Evolutionary conservation across 441 rosid genomes (phyloP), one percentile per base, ranked within the genome.

Genomic region (Erodium trifolium): DNA sequence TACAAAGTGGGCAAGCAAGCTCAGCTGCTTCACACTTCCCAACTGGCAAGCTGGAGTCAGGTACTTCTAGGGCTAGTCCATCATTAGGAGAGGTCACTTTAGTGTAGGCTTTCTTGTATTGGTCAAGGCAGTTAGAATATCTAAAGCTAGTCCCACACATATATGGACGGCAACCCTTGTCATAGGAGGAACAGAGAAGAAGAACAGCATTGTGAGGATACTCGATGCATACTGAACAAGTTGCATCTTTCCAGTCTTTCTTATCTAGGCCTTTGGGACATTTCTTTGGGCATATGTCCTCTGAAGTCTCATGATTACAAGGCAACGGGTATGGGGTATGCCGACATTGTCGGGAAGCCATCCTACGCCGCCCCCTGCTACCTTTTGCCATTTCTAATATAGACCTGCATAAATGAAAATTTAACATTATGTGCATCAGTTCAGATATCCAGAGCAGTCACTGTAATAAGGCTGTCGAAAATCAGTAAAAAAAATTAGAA

Each of bases 61-160:
- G 67, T 59, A 66, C 74, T 66, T 49, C 69, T 51, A 63, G 70
- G 5, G 43, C 43, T 43, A 47, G 73, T 57, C 64, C 76, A 59
- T 66, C 27, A 23, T 23, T 73, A 59, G 85, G 74, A 59, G 88
- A 59, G 73, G 73, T 79, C 0, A 73, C 81, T 71, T 89, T 93
- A 13, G 93, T 77, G 72, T 87, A 82, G 4, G 97, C 94, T 68
- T 91, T 88, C 80, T 86, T 86, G 85, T 89, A 93, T 78, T 86
- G 96, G 70, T 91, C 93, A 66, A 93, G 95, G 81, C 98, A 93
- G 67, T 93, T 91, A n/a, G 98, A 93, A 68, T 88, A 93, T 0
- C 98, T 88, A 72, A 86, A 91, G 81, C 98, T 93, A 53, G 98
- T 93, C 73, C 90, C 97, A 78, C 98, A 93, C 98, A 93, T 93